Percentiles rank a stretch among this genome's conserved stretches.
Conservation (phyloP, 2,329 filamentous ascomycete species). For the Trichoderma sp. region DNA sequence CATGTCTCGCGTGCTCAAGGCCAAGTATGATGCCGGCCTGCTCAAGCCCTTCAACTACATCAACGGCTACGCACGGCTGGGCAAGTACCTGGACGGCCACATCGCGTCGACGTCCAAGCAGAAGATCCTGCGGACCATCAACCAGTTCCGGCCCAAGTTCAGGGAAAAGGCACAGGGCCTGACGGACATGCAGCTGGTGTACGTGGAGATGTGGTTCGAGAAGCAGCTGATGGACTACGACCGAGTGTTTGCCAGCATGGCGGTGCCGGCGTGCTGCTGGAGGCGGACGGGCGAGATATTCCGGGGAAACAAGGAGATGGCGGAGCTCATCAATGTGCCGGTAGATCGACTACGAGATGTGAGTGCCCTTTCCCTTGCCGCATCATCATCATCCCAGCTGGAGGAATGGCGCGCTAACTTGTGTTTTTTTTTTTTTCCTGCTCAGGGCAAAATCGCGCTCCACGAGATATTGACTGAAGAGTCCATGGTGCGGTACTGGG, state of each 20-base stretch:
- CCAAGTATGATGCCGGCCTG: slow-evolving; percentile 94
- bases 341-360: slow-evolving; percentile 91
- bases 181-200: slow-evolving; percentile 90
- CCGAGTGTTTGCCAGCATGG: slow-evolving; percentile 98
- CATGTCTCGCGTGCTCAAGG: slow-evolving; percentile 90
- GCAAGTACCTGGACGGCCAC: slow-evolving; percentile 88
- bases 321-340: slow-evolving; percentile 88
- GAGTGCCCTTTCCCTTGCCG: slow-evolving; percentile 41
- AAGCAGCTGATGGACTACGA: slow-evolving; percentile 96
- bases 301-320: slow-evolving; percentile 97
- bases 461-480: slow-evolving; percentile 97
- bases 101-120: slow-evolving; percentile 81
- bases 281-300: slow-evolving; percentile 96
- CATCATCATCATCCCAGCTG: background rate
- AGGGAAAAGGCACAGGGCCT: slow-evolving; percentile 89
- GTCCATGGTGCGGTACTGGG: slow-evolving; percentile 95
- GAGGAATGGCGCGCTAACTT: background rate
- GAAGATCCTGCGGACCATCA: slow-evolving; percentile 87
- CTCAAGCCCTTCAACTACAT: slow-evolving; percentile 98
- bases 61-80: slow-evolving; percentile 87
- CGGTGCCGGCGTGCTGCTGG: slow-evolving; percentile 97
- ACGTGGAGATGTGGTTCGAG: slow-evolving; percentile 99
- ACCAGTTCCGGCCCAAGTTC: slow-evolving; percentile 93
- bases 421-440: background rate
- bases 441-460: slow-evolving; percentile 85